Evolutionary conservation across 2,329 filamentous ascomycete species (phyloP), one percentile per base, ranked within the genome.

Genomic region (Tolypocladium tropicale): DNA sequence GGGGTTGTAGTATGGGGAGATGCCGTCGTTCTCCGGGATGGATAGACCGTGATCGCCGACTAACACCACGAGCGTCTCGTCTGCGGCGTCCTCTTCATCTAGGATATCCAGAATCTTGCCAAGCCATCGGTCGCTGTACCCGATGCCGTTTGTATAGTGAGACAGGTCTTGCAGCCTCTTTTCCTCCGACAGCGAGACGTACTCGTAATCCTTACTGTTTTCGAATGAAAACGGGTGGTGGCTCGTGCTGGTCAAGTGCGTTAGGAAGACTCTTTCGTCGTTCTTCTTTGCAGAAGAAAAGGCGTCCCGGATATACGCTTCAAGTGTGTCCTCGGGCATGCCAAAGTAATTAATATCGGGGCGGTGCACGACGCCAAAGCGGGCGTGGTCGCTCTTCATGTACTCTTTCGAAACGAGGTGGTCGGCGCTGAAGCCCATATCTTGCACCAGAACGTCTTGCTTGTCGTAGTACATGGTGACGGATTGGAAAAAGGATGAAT

Each of bases 271-370:
- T 10, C 69, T 62, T 39, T 70, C 63, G 12, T 71, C 63, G 0
- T 64, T 65, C n/a, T 63, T 59, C 21, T 60, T 64, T 4, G 69
- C 68, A 2, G 60, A 60, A 2, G 57, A 55, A 30, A 71, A 70
- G 11, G 63, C 58, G 51, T 72, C 68, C 4, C 57, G 59, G 32
- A 71, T 63, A 16, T 72, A 70, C 5, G 69, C 62, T 46, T 67
- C 64, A 9, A 71, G 55, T 0, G 62, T 61, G 5, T 62, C 61
- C 54, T 72, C 70, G 52, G 67, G 59, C 54, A 70, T 63, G 9
- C 65, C 66, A 6, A 70, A 72, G 25, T 70, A 70, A 57, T 72
- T 71, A 52, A 70, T 65, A 43, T 71, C 65, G 0, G 64, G 62
- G 1, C 66, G 28, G 0, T 59, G 65, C 1, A 63, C 63, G 2